Percentiles rank a stretch among this genome's conserved stretches.
These are phyloP conservation scores for Colletotrichum sublineola DNA, from an alignment of 2,329 filamentous ascomycete genomes.

Conservation along the genomic window DNA sequence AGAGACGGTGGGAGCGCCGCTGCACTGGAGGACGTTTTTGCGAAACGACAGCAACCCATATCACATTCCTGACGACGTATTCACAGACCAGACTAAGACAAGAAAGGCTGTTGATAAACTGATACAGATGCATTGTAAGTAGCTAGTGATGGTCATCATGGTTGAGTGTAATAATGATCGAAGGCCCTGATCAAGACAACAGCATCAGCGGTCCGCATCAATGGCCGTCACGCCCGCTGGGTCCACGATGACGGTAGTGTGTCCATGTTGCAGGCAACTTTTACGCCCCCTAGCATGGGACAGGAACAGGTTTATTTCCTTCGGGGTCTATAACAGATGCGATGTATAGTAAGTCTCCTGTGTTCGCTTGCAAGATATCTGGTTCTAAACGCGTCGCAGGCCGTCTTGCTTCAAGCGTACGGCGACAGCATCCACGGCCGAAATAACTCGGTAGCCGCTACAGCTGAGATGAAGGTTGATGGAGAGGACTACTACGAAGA, in stretches of 20 bases:
- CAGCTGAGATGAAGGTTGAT: too few species aligned
- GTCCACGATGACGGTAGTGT: constrained; percentile 10
- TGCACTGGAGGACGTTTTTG: constrained; percentile 1
- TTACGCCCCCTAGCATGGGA: constrained; percentile 5
- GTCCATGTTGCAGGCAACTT: not conserved
- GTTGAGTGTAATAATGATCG: too few species aligned
- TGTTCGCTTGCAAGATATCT: too few species aligned
- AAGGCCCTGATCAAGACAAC: too few species aligned
- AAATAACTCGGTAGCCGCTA: too few species aligned
- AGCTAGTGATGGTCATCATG: too few species aligned
- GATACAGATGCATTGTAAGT: not conserved
- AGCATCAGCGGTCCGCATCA: constrained; percentile 10
- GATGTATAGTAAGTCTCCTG: not conserved
- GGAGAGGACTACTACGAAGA: too few species aligned
- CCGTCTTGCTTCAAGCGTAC: not conserved
- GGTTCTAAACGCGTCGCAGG: not conserved
- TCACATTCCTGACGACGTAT: not conserved
- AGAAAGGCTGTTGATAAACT: not conserved
- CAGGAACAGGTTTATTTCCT: not conserved
- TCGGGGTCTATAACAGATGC: not conserved
- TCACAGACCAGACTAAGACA: not conserved
- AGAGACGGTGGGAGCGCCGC: not conserved
- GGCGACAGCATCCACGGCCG: not conserved
- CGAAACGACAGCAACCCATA: not conserved
- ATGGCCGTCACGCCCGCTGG: constrained; percentile 6